These are phyloP conservation scores for Miamiensis avidus DNA, from an alignment of 169 alveolate species.

Conservation along the genomic window DNA sequence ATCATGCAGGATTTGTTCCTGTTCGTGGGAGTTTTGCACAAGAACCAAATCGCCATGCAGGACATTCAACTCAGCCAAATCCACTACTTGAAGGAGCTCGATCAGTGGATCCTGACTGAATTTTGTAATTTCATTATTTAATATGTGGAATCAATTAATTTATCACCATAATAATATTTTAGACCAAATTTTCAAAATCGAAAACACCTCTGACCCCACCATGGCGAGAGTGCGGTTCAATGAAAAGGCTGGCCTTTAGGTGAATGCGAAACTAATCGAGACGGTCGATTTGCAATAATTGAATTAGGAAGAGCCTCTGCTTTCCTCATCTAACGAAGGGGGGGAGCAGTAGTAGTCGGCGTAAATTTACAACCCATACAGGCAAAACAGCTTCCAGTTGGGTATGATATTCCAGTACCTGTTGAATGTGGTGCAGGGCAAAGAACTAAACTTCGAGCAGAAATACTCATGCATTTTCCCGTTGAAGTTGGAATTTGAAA, in stretches of 20 bases:
- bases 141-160: too few species aligned
- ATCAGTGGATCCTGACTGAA: background rate
- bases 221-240: background rate
- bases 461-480: background rate
- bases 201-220: background rate
- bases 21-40: background rate
- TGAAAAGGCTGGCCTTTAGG: background rate
- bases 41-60: background rate
- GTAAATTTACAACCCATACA: background rate
- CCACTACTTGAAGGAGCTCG: background rate
- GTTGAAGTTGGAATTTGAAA: background rate
- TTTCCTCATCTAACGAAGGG: too few species aligned
- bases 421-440: background rate
- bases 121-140: background rate
- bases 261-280: background rate
- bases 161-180: too few species aligned
- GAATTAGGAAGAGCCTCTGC: too few species aligned
- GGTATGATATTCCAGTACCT: background rate
- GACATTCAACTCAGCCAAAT: background rate
- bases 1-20: background rate
- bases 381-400: background rate
- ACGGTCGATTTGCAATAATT: too few species aligned
- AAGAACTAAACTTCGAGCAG: background rate
- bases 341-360: background rate
- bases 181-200: background rate